phyloP scores from a whole-genome alignment of 306 rosid genomes.

The Castanea crenata region DNA sequence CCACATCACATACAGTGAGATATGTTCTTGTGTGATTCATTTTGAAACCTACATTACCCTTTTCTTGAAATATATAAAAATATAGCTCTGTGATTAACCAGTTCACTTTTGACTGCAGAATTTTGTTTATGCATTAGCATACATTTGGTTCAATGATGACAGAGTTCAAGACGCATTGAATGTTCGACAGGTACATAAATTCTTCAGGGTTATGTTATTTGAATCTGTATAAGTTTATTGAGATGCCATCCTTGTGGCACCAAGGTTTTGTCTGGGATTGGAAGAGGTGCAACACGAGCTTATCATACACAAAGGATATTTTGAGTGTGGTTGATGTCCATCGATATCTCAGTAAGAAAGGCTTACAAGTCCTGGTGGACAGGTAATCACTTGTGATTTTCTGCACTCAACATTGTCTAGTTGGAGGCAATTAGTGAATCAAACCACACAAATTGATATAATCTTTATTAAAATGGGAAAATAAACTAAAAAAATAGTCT shows the following conservation, averaged over 20 bases:
- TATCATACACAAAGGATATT: slow-evolving; percentile 22
- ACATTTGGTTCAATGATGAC: slow-evolving; percentile 19
- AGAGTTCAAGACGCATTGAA: slow-evolving; percentile 27
- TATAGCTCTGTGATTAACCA: not conserved
- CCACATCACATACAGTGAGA: too few species aligned
- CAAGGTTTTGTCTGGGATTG: slow-evolving; percentile 16
- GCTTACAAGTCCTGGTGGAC: slow-evolving; percentile 5
- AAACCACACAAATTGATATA: too few species aligned
- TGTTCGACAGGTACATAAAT: slow-evolving; percentile 16
- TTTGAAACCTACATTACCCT: not conserved
- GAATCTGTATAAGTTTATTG: not conserved
- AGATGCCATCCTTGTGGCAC: not conserved
- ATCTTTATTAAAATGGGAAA: too few species aligned
- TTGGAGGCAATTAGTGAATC: too few species aligned
- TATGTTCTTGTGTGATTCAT: not conserved
- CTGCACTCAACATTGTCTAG: too few species aligned
- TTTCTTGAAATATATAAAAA: not conserved
- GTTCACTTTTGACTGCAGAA: not conserved
- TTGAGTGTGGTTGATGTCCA: slow-evolving; percentile 21
- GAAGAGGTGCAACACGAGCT: slow-evolving; percentile 11
- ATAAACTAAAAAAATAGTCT: too few species aligned
- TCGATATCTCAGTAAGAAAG: slow-evolving; percentile 13
- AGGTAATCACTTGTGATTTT: not conserved
- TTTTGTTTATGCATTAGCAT: slow-evolving; percentile 20
- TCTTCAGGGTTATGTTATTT: not conserved